These are phyloP conservation scores for Pelargonium nanum DNA, from an alignment of 345 rosid species.

Conservation along the genomic window DNA sequence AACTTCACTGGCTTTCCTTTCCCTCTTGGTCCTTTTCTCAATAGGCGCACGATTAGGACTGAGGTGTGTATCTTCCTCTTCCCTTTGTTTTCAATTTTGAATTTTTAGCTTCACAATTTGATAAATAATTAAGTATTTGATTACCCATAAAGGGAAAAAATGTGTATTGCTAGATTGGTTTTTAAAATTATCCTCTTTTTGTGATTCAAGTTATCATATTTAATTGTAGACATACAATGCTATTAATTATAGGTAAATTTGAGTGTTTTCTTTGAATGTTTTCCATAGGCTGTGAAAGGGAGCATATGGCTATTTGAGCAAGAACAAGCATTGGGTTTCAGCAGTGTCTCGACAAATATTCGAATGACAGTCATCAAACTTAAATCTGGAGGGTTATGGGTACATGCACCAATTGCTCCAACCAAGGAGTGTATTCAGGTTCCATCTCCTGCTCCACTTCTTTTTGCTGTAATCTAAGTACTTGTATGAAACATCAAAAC, in stretches of 20 bases:
- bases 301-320: conserved; percentile 92
- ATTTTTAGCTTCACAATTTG: background rate
- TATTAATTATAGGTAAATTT: background rate
- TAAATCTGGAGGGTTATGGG: conserved; percentile 96
- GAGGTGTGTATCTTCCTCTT: conserved; percentile 39
- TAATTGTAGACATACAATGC: no score
- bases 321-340: conserved; percentile 96
- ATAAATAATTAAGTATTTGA: background rate
- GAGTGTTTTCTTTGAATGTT: background rate
- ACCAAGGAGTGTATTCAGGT: conserved; percentile 91
- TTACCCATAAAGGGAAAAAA: no score
- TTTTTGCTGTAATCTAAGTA: background rate
- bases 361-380: conserved; percentile 95
- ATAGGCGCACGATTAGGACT: conserved; percentile 72
- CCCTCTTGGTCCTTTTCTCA: conserved; percentile 96
- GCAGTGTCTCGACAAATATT: conserved; percentile 88
- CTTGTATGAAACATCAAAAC: background rate
- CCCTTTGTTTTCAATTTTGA: background rate
- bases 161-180: no score
- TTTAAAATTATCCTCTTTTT: no score
- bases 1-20: conserved; percentile 93
- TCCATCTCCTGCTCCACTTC: conserved; percentile 1
- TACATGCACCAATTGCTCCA: conserved; percentile 99
- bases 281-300: conserved; percentile 65
- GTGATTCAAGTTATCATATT: background rate